A percentile compares a stretch with the other conserved stretches of the same genome.
Conservation (phyloP, 2,329 filamentous ascomycete genomes). For the Bipolaris zeicola region DNA sequence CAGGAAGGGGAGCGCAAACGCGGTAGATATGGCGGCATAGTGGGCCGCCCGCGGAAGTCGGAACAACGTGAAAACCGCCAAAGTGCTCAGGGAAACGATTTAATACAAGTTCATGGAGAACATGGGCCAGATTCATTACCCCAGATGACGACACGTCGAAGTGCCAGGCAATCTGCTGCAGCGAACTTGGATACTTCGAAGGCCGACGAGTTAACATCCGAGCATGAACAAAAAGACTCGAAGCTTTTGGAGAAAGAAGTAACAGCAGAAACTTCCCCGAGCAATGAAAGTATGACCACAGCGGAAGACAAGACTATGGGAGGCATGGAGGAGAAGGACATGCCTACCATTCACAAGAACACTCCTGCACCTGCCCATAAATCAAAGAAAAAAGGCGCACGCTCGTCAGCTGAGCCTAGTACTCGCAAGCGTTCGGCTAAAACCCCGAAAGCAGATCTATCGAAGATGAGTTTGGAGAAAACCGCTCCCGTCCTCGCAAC, state of each 20-base stretch:
- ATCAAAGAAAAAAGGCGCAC: background rate
- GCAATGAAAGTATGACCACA: background rate
- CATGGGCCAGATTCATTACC: background rate
- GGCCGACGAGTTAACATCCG: background rate
- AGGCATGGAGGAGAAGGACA: background rate
- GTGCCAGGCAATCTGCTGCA: constrained; percentile 18
- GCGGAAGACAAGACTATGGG: background rate
- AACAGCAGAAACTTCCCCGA: background rate
- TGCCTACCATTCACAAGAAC: background rate
- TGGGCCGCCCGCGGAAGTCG: constrained; percentile 24
- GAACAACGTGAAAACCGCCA: constrained; percentile 1
- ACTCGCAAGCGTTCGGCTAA: background rate
- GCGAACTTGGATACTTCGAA: background rate
- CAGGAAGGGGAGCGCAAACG: constrained; percentile 18
- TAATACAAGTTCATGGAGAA: background rate
- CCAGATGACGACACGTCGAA: constrained; percentile 20
- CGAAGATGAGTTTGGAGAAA: background rate
- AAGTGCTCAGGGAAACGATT: background rate
- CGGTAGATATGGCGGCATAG: constrained; percentile 17
- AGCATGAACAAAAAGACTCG: background rate
- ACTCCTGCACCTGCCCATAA: background rate
- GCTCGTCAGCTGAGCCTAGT: background rate
- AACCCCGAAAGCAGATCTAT: background rate
- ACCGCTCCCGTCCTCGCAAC: background rate
- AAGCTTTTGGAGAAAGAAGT: background rate